Base-by-base conservation (phyloP, 495 filamentous ascomycete species). In the Lophium mytilinum region DNA sequence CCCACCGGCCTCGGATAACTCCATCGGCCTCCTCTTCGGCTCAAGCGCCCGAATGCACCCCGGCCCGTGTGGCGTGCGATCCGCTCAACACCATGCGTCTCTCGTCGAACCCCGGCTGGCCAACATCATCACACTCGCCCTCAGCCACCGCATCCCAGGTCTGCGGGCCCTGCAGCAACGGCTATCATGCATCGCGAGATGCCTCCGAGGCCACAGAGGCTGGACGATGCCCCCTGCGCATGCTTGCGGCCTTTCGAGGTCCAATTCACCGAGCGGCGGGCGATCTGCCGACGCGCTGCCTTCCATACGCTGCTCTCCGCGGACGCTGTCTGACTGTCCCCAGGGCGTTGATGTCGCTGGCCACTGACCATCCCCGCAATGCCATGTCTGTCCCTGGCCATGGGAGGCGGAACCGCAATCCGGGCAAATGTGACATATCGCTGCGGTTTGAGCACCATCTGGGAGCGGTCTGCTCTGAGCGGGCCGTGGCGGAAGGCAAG, bases 151-250 rank as follows among this genome's bases (percentile, higher is more conserved):
- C 34, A 30, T 56, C 46, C 58, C 58, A 17, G 58, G 58, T 52
- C 39, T 48, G 37, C 46, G 58, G 58, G 58, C 58, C 58, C 48
- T 53, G 55, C 51, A 56, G 60, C 30, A 48, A 53, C 55, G 55
- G 60, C 55, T 55, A 43, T 54, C 55, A 55, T 62, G 59, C 59
- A 57, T 35, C 47, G 48, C 24, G 24, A 30, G 24, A 30, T 30
- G 24, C 24, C 24, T 30, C 24, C 24, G 24, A 30, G 24, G 24
- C 24, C 3, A 30, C 41, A 33, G 7, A 2, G 9, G 47, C 21
- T 42, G 3, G 41, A 48, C 40, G 24, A 30, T 30, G 24, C 24
- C 24, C 24, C 24, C 24, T 30, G 24, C 24, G 24, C 24, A n/a
- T 35, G 34, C 10, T 6, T 36, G 46, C 58, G 58, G 52, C 52